Evolutionary conservation across 805 yeast species (phyloP), one percentile per base, ranked within the genome.

Genomic region (Candida mattraensis): DNA sequence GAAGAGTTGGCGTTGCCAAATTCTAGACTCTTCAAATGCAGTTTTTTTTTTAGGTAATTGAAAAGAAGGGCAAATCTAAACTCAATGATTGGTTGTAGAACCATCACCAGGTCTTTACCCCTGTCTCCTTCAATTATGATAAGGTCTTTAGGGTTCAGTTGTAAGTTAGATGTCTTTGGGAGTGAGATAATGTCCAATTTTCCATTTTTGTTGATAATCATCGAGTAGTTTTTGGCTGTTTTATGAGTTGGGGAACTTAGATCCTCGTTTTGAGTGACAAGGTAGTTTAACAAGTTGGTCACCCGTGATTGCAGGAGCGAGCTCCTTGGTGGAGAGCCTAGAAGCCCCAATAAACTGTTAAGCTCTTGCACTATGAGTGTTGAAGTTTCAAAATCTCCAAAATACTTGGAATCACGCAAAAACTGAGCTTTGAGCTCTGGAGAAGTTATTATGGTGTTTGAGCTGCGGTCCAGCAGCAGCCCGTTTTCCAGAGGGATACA

Each of bases 111-210:
- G 58, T 85, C 94, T 50, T 82, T 82, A 18, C 94, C 94, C 43
- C 93, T 68, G 56, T 85, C 94, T 36, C 93, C 94, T 61, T 85
- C 93, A 38, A 83, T 82, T 13, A 84, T 78, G 7, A 83, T 84
- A 52, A 84, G 67, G 58, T 85, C 93, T 37, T 75, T 69, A 28
- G 74, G 67, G 42, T 68, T 71, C 41, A 84, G 63, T 32, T 61
- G 60, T 32, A 84, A 64, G 50, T 82, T 83, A 10, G 87, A 74
- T 48, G 74, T 75, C 40, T 72, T 71, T 3, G 87, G 84, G 21
- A 78, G 74, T 2, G 87, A 78, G 25, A 83, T 66, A 19, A 84
- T 70, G 56, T 85, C 94, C 48, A 81, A 66, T 55, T 80, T 34
- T 61, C 65, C 64, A 40, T 63, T 62, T 35, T 63, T 63, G 47